Evolutionary conservation across 352 stramenopile species (phyloP).

Genomic region (Phytopythium montanum): DNA sequence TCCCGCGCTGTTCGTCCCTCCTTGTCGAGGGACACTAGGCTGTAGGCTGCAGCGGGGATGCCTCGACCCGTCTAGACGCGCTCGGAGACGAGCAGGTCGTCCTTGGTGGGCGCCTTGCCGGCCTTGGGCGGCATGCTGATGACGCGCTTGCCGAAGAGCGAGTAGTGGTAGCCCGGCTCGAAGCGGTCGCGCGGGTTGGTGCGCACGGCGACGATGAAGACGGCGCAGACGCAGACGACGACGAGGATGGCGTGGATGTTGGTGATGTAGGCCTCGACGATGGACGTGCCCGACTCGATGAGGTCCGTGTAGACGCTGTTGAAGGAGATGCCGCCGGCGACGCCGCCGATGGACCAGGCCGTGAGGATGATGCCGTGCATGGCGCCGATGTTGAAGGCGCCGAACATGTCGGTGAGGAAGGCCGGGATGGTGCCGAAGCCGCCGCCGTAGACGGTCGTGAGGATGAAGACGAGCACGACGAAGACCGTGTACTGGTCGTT

Average conservation of each 20-base stretch:
- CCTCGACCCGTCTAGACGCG: neutral
- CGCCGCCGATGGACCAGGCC: slow-evolving; percentile 75
- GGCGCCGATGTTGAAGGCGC: slow-evolving; percentile 74
- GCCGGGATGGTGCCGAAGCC: slow-evolving; percentile 73
- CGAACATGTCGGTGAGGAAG: slow-evolving; percentile 85
- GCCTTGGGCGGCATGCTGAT: slow-evolving; percentile 59
- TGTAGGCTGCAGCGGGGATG: neutral
- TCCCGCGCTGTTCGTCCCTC: neutral
- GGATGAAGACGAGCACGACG: slow-evolving; percentile 52
- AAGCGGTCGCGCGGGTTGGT: slow-evolving; percentile 66
- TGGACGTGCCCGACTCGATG: slow-evolving; percentile 27
- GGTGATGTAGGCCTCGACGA: slow-evolving; percentile 54
- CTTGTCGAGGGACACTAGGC: neutral
- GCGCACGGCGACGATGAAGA: slow-evolving; percentile 55
- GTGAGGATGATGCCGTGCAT: slow-evolving; percentile 82
- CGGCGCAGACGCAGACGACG: slow-evolving; percentile 39
- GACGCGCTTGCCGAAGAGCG: slow-evolving; percentile 46
- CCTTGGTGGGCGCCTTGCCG: slow-evolving; percentile 15
- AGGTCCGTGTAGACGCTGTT: slow-evolving; percentile 47
- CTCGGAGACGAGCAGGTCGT: slow-evolving; percentile 9
- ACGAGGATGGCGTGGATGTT: slow-evolving; percentile 73
- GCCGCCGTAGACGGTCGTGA: slow-evolving; percentile 70
- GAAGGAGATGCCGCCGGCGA: slow-evolving; percentile 70
- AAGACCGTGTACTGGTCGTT: slow-evolving; percentile 58
- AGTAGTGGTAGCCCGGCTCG: slow-evolving; percentile 58